Evolutionary conservation across 1,139 yeast species (phyloP), one percentile per base, ranked within the genome.

Genomic region (Tardiomyces depauwii): DNA sequence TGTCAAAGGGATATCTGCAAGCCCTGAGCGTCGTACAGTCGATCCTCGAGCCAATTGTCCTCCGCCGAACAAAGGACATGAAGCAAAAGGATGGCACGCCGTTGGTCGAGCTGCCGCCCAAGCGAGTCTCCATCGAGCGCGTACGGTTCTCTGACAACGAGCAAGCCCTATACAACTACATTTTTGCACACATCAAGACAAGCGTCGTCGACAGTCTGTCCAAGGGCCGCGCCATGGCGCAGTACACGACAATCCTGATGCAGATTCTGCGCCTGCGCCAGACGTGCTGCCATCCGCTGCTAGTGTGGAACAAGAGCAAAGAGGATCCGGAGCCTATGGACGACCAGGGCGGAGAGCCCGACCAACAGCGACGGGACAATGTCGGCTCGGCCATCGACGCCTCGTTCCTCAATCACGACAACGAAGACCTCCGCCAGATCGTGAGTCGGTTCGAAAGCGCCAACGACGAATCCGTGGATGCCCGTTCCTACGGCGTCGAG

Each of bases 1-100:
- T 86, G 56, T 73, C 77, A 49, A 80, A 81, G 55, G 73, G 77
- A 2, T 74, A 83, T 27, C 72, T 76, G 11, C 79, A 78, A 50
- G 91, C 97, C 0, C 71, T 89, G 55, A 85, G 81, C 56, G 84
- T 88, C 1, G 85, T 91, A 6, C 88, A 85, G 58, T 79, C 93
- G 0, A 83, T 91, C 36, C 66, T 89, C 52, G 91, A 85, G 51
- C 96, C 97, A 0, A 73, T 91, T 0, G 70, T 89, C 40, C 64
- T 91, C 49, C 73, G 98, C 55, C 72, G 98, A 57, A 89, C 97
- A 0, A 91, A 91, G 57, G 77, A 74, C 53, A 91, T 88, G 88
- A 82, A 76, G 55, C 86, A 75, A 53, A 69, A 65, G 6, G 74
- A 85, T 57, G 97, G 97, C 0, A 70, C 74, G 30, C 82, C 85